phyloP scores from a whole-genome alignment of 108 stramenopile species.

The Nitzschia sp. region DNA sequence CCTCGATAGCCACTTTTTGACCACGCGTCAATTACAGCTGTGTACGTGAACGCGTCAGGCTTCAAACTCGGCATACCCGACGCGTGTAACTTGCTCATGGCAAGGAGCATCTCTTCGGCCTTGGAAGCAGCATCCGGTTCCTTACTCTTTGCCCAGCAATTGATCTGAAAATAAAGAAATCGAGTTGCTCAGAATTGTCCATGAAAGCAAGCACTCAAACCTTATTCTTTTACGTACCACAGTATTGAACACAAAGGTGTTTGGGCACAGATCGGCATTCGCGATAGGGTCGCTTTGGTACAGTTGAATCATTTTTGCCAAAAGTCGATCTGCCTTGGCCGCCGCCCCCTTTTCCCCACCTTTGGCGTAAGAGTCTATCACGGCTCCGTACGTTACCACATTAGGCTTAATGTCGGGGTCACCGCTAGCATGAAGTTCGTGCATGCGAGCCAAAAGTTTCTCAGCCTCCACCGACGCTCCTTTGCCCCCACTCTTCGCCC shows the following conservation, averaged over 20 bases:
- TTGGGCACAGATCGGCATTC: conserved; percentile 74
- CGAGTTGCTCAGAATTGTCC: too few relatives aligned
- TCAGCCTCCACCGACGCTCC: conserved; percentile 79
- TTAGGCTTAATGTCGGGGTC: conserved; percentile 83
- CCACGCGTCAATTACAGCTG: conserved; percentile 68
- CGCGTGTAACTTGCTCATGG: conserved; percentile 76
- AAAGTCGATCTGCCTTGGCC: conserved; percentile 71
- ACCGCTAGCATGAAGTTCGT: conserved; percentile 61
- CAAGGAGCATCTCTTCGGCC: conserved; percentile 86
- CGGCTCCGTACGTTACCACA: conserved; percentile 85
- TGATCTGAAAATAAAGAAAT: too few relatives aligned
- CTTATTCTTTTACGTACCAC: conserved; percentile 1
- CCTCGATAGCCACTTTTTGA: conserved; percentile 75
- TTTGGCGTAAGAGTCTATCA: conserved; percentile 86
- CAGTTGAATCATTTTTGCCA: conserved; percentile 80
- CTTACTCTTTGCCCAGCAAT: conserved; percentile 63
- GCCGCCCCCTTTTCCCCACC: conserved; percentile 78
- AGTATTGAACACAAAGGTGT: conserved; percentile 83
- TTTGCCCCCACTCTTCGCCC: conserved; percentile 82
- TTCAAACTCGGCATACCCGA: conserved; percentile 78
- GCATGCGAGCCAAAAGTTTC: conserved; percentile 77
- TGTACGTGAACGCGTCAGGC: conserved; percentile 88
- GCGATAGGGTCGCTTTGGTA: conserved; percentile 74
- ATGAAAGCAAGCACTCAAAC: too few relatives aligned
- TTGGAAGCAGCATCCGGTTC: conserved; percentile 76